Conservation (phyloP, 75 land plant species). For the Picea sitchensis region DNA sequence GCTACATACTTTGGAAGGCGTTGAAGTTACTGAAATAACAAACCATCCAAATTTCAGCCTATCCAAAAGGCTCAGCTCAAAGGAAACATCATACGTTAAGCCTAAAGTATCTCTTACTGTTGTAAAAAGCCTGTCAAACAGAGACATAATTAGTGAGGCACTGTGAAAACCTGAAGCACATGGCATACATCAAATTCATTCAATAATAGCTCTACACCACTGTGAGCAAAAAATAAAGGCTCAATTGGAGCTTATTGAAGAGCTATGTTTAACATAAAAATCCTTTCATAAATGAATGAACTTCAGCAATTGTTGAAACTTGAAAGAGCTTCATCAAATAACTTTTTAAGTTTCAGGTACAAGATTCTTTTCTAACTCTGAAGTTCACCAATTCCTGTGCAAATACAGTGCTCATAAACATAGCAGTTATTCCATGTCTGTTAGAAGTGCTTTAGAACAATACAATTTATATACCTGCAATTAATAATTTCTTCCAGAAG, state of each 20-base stretch:
- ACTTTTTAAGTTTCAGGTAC: neutral
- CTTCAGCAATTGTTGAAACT: neutral
- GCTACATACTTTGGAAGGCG: slow-evolving; percentile 79
- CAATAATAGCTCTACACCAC: neutral
- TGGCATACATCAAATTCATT: neutral
- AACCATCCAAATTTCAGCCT: slow-evolving; percentile 95
- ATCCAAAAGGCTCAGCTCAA: slow-evolving; percentile 94
- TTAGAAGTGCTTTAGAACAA: neutral
- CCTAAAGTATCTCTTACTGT: slow-evolving; percentile 97
- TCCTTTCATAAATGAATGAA: neutral
- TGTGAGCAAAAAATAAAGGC: neutral
- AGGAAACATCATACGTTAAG: slow-evolving; percentile 98
- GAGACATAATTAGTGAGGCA: neutral
- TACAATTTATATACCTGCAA: too few species aligned
- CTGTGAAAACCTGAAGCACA: neutral
- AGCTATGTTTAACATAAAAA: neutral
- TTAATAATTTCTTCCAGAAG: too few species aligned
- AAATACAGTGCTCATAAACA: neutral
- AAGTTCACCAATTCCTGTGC: neutral
- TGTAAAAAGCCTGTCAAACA: slow-evolving; percentile 83
- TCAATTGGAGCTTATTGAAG: neutral
- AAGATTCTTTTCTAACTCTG: neutral
- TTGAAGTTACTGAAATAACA: slow-evolving; percentile 96
- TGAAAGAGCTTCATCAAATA: neutral
- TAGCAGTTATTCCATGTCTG: neutral